Evolutionary conservation across 164 flowering plant genomes (phyloP), one percentile per base, ranked within the genome.

Genomic region (Sedum album): DNA sequence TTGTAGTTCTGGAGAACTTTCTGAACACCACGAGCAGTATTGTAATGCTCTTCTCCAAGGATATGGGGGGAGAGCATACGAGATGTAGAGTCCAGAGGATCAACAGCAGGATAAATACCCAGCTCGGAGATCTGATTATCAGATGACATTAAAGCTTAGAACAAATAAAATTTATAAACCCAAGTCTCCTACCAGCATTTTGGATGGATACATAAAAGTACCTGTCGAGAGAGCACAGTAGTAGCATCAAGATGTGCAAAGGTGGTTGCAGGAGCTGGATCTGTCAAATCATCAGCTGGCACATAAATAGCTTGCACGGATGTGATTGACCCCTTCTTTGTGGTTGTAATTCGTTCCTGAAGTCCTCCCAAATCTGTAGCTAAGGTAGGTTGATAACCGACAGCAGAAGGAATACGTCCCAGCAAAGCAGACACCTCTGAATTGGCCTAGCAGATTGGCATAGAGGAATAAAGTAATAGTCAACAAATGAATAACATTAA

Each of bases 211-310:
- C 26, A 9, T n/a, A 42, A 14, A 57, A n/a, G 68, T 67, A 89
- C 97, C 91, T 89, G 95, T n/a, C 98, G 84, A 4, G 97, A 94
- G 75, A 91, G 78, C 85, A 93, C 98, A 70, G 95, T 91, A n/a
- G 98, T 93, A 53, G 98, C 98, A 83, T 94, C 98, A 80, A 94
- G 85, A 82, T 94, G 98, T 71, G 97, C 97, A 81, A 94, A 94
- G 31, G 98, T 94, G 21, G 97, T 94, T 36, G 98, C 96, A 69
- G 97, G 98, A 69, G 98, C 96, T 10, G 98, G 98, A 87, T 94
- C 97, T 6, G 97, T 93, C 93, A 91, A 88, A 76, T 93, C 97
- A 79, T 93, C 96, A 81, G 97, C 96, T 75, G 98, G 98, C 79
- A 93, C 97, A 79, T 93, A 93, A 33, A 93, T 88, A 66, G 97